Base-by-base conservation (phyloP, 176 grass and related monocot genomes). In the Stipa capillata region DNA sequence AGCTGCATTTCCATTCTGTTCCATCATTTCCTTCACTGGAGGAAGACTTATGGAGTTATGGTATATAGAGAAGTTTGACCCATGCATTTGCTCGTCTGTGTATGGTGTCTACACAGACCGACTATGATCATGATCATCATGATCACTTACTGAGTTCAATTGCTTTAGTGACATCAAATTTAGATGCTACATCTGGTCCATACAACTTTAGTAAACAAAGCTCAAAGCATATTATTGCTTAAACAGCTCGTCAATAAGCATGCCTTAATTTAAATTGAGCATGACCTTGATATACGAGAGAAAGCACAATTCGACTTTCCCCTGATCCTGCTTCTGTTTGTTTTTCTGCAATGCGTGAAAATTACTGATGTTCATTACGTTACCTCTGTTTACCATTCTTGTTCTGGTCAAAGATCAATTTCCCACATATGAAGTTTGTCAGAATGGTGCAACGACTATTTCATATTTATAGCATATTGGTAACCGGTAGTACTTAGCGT, bases 11-110 rank as follows among this genome's bases (percentile, higher is more conserved):
- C 32, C 15, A 54, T 51, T 33, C 31, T 84, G 59, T 89, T 89
- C 9, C 86, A 74, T 75, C 82, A 84, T 80, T 60, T 86, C n/a
- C 45, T 75, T 42, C 52, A 50, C 5, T 89, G 86, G 90, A 79
- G 62, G 73, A 80, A 84, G 15, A 44, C 65, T 63, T 85, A 82
- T 29, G 85, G 10, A 37, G 42, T 71, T 88, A 82, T 17, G 89
- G 89, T 91, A 85, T 69, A 43, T 68, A 23, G 39, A 68, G 21
- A 43, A 27, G 21, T 68, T 44, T 16, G 48, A 39, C 9, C 20
- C 49, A 74, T 55, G 71, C n/a, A 74, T 54, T 37, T 51, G 28
- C 45, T 21, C 20, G 45, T 52, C 36, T 55, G 50, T 40, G n/a
- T 17, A 27, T 74, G 50, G 17, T 55, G 6, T 11, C 11, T 53